phyloP scores from a whole-genome alignment of 495 filamentous ascomycete species.

The Aspergillus bridgeri region DNA sequence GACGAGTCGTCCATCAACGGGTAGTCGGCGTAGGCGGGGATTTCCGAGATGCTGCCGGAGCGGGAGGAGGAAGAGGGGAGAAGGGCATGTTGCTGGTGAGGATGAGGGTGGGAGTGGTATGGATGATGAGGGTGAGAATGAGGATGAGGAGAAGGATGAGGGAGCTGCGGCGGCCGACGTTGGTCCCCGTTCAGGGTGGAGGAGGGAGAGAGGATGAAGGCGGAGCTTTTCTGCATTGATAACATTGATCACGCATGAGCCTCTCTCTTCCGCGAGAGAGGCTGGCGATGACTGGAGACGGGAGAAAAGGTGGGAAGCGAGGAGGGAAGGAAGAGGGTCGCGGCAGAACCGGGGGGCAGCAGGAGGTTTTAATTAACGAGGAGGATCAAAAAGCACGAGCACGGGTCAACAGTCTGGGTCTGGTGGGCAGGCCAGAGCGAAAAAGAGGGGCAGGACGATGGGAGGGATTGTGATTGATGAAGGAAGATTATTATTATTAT shows the following conservation, averaged over 20 bases:
- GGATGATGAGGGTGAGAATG: constrained; percentile 13
- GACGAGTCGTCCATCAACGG: constrained; percentile 25
- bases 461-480: not conserved
- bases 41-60: constrained; percentile 22
- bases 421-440: not conserved
- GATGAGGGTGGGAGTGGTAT: too few relatives aligned
- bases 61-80: constrained; percentile 18
- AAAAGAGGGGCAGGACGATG: not conserved
- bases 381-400: not conserved
- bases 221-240: constrained; percentile 41
- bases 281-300: constrained; percentile 1
- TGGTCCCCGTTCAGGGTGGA: constrained; percentile 14
- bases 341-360: not conserved
- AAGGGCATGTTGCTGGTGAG: constrained; percentile 14
- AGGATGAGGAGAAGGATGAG: constrained; percentile 6
- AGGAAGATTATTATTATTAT: not conserved
- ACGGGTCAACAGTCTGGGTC: not conserved
- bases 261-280: constrained; percentile 1
- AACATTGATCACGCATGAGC: constrained; percentile 34
- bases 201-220: constrained; percentile 20
- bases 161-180: constrained; percentile 11
- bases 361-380: not conserved
- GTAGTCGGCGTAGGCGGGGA: constrained; percentile 21
- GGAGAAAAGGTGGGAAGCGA: not conserved
- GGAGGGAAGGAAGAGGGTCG: not conserved